Evolutionary conservation across 1,139 yeast genomes (phyloP), one percentile per base, ranked within the genome.

Genomic region (Pichia terricola): DNA sequence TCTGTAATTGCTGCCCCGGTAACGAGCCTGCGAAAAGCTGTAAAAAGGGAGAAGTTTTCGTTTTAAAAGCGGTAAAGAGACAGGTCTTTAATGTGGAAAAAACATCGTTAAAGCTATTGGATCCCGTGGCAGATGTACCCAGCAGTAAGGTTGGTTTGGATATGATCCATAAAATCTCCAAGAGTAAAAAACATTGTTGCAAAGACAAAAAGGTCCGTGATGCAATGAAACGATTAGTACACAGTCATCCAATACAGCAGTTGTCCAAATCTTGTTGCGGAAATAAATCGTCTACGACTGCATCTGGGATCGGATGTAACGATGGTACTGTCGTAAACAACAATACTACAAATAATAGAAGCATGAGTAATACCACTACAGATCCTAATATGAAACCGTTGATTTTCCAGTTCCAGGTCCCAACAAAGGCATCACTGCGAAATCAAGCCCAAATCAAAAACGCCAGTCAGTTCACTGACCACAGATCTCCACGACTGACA

Each of bases 71-170:
- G 1, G 67, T 77, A 0, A 68, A 69, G 38, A 71, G 75, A 50
- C 77, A 75, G 48, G 70, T 76, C 22, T 68, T 70, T 34, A 79
- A 75, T 53, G 67, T 72, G 42, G 63, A 62, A 5, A 70, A 67
- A 46, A 75, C 76, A 3, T 61, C 66, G 1, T 42, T 62, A 28
- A 53, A 52, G 28, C 45, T 62, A 33, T 42, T 62, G 34, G 60
- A 58, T n/a, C 65, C 66, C 3, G 63, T 61, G 2, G 46, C 50
- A n/a, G 62, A 60, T 26, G 52, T 60, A 16, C 62, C 63, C 6
- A 58, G 54, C 39, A 57, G 54, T 39, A 46, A 56, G 42, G 62
- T 54, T 10, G 63, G 63, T 0, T 45, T 55, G n/a, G 59, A 58
- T 22, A 43, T 58, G 26, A 58, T 60, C 41, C 50, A 52, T 32